phyloP scores from a whole-genome alignment of 1,284 basidiomycete genomes.

The Trichosporon sp. region DNA sequence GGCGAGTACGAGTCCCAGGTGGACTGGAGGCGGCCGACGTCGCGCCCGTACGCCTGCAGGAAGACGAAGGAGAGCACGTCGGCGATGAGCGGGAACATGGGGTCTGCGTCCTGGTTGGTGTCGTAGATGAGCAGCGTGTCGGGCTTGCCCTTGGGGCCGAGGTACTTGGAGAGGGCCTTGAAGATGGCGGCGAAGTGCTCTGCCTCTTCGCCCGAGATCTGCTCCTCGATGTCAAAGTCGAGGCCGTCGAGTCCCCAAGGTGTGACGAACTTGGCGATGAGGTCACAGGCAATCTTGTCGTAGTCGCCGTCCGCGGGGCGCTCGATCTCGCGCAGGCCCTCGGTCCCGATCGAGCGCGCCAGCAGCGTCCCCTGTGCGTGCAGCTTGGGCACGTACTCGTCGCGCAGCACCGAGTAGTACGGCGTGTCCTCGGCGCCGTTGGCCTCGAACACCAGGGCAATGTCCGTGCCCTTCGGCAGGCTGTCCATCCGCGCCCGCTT shows the following conservation, averaged over 20 bases:
- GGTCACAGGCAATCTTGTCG: background rate
- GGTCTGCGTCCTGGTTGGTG: background rate
- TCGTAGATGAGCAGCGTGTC: constrained; percentile 8
- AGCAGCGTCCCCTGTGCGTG: constrained; percentile 4
- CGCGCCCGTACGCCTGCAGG: constrained; percentile 5
- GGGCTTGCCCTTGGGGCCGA: background rate
- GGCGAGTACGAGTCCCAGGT: background rate
- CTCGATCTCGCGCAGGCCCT: background rate
- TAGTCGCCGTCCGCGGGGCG: background rate
- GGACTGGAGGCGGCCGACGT: background rate
- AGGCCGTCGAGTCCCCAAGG: background rate
- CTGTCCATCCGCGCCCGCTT: background rate
- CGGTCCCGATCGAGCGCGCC: background rate
- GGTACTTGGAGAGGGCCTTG: background rate
- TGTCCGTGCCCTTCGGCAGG: background rate
- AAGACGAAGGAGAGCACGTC: background rate
- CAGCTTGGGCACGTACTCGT: background rate
- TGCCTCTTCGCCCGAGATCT: background rate
- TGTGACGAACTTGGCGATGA: constrained; percentile 1
- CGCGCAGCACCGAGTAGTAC: background rate
- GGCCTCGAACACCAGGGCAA: background rate
- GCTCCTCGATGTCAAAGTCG: constrained; percentile 6
- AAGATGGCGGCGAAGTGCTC: background rate
- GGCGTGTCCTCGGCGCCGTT: background rate
- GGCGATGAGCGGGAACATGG: background rate